Base-by-base conservation (phyloP, 163 green algal species). In the Botryococcus braunii region DNA sequence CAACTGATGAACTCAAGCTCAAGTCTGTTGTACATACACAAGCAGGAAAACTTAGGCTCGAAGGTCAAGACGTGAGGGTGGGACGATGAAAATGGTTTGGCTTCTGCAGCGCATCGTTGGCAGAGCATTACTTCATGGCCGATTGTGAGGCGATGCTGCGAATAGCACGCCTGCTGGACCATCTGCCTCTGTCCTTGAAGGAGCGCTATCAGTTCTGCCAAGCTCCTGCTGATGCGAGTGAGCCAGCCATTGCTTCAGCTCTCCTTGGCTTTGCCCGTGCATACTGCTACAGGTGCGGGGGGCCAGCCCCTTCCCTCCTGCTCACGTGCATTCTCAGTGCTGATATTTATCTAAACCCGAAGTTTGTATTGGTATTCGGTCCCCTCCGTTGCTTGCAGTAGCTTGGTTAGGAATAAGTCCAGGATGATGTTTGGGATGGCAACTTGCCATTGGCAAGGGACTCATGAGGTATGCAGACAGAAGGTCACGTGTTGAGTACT, bases 101-200 rank as follows among this genome's bases (percentile, higher is more conserved):
- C 41, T 34, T 40, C 34, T 21, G 59, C 34, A 66, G 35, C 27
- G 59, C 59, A 25, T 52, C 59, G 36, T 63, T 90, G 38, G 70
- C 82, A 57, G 73, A 67, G 11, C 69, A 52, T 48, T 92, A 84
- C 73, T 92, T 92, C 69, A 77, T 92, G 41, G 88, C 82, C 69
- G 69, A 76, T 34, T 80, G 89, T 34, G 63, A 69, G 63, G 7
- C 46, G 2, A 61, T 69, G 46, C 46, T 52, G 36, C 36, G 38
- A 9, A 58, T 77, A 41, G 79, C 74, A 11, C 40, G 70, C 36
- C 62, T 79, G 55, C 48, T 84, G 46, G 55, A 6, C 3, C 68
- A 78, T 62, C 72, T 82, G 34, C 39, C 57, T 4, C 69, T 86
- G 49, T 76, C 70, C 0, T 70, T 88, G 38, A 21, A 47, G 31